Conservation (phyloP, 2,329 filamentous ascomycete species). For the Fusarium sp. region DNA sequence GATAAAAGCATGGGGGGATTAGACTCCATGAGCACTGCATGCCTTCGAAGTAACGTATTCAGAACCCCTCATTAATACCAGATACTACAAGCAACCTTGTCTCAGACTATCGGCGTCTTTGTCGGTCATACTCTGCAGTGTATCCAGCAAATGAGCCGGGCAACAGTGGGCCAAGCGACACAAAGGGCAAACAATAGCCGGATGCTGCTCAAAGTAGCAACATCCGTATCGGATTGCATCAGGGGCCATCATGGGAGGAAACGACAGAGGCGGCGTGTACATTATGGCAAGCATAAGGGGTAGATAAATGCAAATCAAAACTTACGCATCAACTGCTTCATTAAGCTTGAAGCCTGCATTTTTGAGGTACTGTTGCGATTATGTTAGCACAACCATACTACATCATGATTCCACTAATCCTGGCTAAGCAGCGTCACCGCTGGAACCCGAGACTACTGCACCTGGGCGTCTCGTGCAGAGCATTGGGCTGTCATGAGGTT, state of each 20-base stretch:
- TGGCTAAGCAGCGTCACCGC: constrained; percentile 40
- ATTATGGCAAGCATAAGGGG: constrained; percentile 29
- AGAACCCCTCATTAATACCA: constrained; percentile 41
- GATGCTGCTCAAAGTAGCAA: constrained; percentile 27
- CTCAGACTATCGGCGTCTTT: constrained; percentile 56
- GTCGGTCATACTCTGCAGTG: constrained; percentile 56
- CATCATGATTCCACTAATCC: constrained; percentile 27
- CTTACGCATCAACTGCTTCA: constrained; percentile 71
- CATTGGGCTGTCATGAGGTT: constrained; percentile 26
- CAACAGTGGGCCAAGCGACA: constrained; percentile 51
- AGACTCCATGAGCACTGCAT: not conserved
- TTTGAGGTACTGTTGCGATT: constrained; percentile 61
- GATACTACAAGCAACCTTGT: constrained; percentile 44
- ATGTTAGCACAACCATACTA: constrained; percentile 45
- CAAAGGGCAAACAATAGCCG: constrained; percentile 23
- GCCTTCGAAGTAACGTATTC: constrained; percentile 17
- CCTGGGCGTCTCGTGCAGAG: constrained; percentile 22
- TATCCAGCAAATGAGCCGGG: constrained; percentile 49
- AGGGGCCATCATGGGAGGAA: constrained; percentile 9
- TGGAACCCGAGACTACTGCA: constrained; percentile 33
- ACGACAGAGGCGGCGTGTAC: constrained; percentile 10
- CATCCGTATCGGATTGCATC: constrained; percentile 23
- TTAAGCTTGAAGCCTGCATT: constrained; percentile 66
- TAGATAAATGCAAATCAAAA: constrained; percentile 46
- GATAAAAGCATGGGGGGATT: constrained; percentile 17